Evolutionary conservation across 108 stramenopile genomes (phyloP).

Genomic region (Stephanodiscus minutulus): DNA sequence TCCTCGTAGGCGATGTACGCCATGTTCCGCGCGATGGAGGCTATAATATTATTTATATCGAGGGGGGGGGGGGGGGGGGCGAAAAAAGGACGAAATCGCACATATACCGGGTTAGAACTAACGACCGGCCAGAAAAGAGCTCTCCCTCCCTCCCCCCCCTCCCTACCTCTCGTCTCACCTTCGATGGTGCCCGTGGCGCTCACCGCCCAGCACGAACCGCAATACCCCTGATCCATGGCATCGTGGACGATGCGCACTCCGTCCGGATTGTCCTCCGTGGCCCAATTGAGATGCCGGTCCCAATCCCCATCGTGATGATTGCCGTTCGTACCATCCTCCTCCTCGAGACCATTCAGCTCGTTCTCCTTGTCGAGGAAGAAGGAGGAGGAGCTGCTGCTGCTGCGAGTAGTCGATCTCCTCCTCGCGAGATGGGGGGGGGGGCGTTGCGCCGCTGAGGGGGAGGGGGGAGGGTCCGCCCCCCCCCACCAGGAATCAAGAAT

Average conservation of each 20-base stretch:
- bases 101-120: too few relatives aligned
- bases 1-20: conserved; percentile 54
- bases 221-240: conserved; percentile 76
- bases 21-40: conserved; percentile 65
- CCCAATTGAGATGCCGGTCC: conserved; percentile 65
- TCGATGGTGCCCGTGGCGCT: conserved; percentile 81
- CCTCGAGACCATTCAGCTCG: conserved; percentile 33
- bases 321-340: neutral
- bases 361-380: conserved; percentile 21
- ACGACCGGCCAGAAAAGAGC: conserved; percentile 39
- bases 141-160: too few relatives aligned
- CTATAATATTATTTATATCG: too few relatives aligned
- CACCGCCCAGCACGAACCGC: conserved; percentile 98
- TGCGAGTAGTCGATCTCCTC: too few relatives aligned
- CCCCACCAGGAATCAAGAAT: conserved; percentile 39
- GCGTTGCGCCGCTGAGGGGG: too few relatives aligned
- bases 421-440: too few relatives aligned
- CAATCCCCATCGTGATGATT: conserved; percentile 11
- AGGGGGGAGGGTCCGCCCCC: conserved; percentile 24
- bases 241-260: conserved; percentile 70
- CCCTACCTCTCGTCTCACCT: too few relatives aligned
- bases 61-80: too few relatives aligned
- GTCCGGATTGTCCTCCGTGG: conserved; percentile 76
- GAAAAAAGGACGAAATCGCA: too few relatives aligned
- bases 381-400: conserved; percentile 11